Evolutionary conservation across 148 eudicot species (phyloP).

Genomic region (Limonium bicolor): DNA sequence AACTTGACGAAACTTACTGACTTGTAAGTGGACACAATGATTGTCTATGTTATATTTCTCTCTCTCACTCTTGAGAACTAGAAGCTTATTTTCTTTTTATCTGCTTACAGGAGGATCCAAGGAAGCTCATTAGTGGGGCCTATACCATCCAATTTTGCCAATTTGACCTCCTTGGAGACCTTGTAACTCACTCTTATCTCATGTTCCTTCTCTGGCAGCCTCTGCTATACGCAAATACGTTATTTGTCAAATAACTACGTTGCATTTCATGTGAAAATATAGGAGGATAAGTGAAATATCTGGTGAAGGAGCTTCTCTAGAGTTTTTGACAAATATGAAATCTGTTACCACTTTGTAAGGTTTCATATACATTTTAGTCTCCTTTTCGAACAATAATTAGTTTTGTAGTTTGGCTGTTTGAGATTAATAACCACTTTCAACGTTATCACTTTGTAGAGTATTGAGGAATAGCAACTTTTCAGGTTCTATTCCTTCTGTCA

Average conservation of each 20-base stretch:
- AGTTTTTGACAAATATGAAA: slow-evolving; percentile 6
- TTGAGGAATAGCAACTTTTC: slow-evolving; percentile 59
- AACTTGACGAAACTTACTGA: too few species aligned
- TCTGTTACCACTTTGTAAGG: slow-evolving; percentile 5
- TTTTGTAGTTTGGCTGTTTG: too few species aligned
- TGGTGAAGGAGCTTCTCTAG: slow-evolving; percentile 5
- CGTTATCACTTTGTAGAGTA: slow-evolving; percentile 30
- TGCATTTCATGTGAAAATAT: background rate
- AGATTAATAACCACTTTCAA: too few species aligned
- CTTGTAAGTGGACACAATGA: too few species aligned
- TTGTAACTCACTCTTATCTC: slow-evolving; percentile 22
- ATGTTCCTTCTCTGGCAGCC: background rate
- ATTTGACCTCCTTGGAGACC: slow-evolving; percentile 23
- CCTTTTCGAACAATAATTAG: too few species aligned
- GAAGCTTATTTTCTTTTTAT: too few species aligned
- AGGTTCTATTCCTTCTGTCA: slow-evolving; percentile 40
- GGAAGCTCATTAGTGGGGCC: slow-evolving; percentile 53
- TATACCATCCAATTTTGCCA: slow-evolving; percentile 39
- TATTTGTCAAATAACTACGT: too few species aligned
- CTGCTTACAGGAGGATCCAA: slow-evolving; percentile 38
- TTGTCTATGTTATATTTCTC: too few species aligned
- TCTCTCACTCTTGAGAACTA: too few species aligned
- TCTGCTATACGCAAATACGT: background rate
- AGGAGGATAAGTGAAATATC: slow-evolving; percentile 12
- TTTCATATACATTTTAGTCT: too few species aligned